Conservation (phyloP, 1,284 basidiomycete genomes). For the Gomphus bonarii region DNA sequence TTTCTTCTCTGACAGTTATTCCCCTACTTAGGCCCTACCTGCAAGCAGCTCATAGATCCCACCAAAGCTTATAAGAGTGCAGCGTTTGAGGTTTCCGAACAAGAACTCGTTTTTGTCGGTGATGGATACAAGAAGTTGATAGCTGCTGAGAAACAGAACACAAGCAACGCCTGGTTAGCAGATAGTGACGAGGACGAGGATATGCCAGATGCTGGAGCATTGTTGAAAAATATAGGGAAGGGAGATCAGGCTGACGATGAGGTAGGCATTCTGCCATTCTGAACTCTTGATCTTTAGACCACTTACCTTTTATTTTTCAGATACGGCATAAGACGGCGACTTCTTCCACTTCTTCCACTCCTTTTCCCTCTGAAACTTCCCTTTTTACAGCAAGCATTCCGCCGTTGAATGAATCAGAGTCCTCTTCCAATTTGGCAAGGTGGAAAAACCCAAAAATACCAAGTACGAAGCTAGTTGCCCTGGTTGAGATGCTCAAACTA, state of each 20-base stretch:
- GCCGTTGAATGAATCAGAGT: neutral
- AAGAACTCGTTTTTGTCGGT: constrained; percentile 14
- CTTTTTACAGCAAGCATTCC: neutral
- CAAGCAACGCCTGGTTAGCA: neutral
- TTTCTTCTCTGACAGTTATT: neutral
- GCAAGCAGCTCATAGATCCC: constrained; percentile 45
- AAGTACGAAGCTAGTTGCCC: constrained; percentile 54
- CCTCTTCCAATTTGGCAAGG: neutral
- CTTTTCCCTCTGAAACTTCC: neutral
- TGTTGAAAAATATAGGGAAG: neutral
- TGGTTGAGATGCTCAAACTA: constrained; percentile 42
- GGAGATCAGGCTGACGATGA: neutral
- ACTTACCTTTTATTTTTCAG: neutral
- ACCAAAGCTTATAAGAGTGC: constrained; percentile 39
- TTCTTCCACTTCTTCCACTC: neutral
- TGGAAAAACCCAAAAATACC: constrained; percentile 20
- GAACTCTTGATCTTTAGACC: neutral
- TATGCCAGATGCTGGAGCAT: constrained; percentile 1
- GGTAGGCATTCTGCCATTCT: neutral
- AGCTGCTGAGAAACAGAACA: neutral
- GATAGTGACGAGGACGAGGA: constrained; percentile 10
- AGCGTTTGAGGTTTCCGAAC: constrained; percentile 42
- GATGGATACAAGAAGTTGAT: constrained; percentile 1
- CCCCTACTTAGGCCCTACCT: constrained; percentile 38
- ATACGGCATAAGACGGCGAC: neutral